Evolutionary conservation across 2,329 filamentous ascomycete species (phyloP).

Genomic region (Rutstroemia sp.): DNA sequence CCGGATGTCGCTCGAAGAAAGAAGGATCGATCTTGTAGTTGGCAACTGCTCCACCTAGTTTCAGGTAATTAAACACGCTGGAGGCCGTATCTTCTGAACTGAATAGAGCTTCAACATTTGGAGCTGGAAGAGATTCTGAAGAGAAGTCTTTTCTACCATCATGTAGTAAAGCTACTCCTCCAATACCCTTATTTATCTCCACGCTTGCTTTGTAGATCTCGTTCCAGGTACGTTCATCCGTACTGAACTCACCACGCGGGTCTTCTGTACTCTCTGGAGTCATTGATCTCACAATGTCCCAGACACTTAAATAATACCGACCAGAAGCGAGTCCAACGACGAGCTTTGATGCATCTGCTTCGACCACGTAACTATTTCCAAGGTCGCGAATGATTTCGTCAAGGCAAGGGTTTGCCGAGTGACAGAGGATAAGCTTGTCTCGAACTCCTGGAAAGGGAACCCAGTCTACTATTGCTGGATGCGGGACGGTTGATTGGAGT

Average conservation of each 20-base stretch:
- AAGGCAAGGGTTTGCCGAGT: conserved; percentile 2
- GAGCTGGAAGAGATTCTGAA: not conserved
- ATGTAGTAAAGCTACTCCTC: not conserved
- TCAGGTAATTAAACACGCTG: not conserved
- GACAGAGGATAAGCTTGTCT: conserved; percentile 1
- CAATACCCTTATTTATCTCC: not conserved
- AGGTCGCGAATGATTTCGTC: conserved; percentile 5
- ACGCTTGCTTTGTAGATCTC: conserved; percentile 1
- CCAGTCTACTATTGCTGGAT: conserved; percentile 3
- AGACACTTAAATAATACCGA: conserved; percentile 1
- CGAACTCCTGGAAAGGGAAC: not conserved
- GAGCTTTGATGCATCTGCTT: conserved; percentile 2
- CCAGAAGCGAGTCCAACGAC: not conserved
- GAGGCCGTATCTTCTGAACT: not conserved
- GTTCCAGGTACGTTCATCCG: not conserved
- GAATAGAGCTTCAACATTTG: not conserved
- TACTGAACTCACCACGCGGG: not conserved
- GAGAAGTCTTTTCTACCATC: not conserved
- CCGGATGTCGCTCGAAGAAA: conserved; percentile 6
- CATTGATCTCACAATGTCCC: conserved; percentile 1
- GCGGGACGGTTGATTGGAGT: not conserved
- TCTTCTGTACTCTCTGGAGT: not conserved
- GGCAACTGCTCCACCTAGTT: not conserved
- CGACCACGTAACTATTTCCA: conserved; percentile 5
- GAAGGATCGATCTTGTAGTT: conserved; percentile 1